A percentile compares a stretch with the other conserved stretches of the same genome.
phyloP scores from a whole-genome alignment of 306 rosid genomes.

The Inga oerstediana region DNA sequence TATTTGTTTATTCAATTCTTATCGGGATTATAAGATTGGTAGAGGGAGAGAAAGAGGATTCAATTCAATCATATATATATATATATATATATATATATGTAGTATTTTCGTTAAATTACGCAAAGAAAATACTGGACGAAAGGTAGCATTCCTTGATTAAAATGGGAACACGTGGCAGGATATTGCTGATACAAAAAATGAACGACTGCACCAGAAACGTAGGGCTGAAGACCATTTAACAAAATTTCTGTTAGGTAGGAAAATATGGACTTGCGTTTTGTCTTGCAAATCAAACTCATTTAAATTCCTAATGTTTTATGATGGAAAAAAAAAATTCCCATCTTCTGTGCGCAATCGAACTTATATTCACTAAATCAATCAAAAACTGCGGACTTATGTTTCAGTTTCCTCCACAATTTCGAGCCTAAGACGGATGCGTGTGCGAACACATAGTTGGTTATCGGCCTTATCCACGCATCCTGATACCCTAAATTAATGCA shows the following conservation, averaged over 20 bases:
- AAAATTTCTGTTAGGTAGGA: slow-evolving; percentile 20
- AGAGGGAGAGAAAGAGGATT: neutral
- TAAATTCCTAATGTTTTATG: neutral
- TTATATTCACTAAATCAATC: slow-evolving; percentile 33
- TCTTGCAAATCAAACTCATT: slow-evolving; percentile 38
- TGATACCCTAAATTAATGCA: slow-evolving; percentile 34
- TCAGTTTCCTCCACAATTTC: slow-evolving; percentile 57
- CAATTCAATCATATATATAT: too few relatives aligned
- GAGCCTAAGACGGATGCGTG: slow-evolving; percentile 48
- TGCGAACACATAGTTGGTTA: neutral
- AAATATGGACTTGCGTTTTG: slow-evolving; percentile 15
- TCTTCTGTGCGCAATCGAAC: neutral
- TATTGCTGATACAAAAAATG: neutral
- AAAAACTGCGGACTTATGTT: slow-evolving; percentile 58
- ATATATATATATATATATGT: too few relatives aligned
- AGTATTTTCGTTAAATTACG: too few relatives aligned
- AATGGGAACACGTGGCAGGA: neutral
- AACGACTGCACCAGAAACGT: too few relatives aligned
- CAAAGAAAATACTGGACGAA: too few relatives aligned
- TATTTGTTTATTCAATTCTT: neutral
- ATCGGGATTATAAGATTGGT: neutral
- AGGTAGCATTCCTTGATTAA: too few relatives aligned
- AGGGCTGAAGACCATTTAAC: neutral
- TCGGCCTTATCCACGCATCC: slow-evolving; percentile 47
- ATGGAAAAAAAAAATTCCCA: neutral